Base-by-base conservation (phyloP, 768 basidiomycete genomes). In the Crassisporium funariophilum region DNA sequence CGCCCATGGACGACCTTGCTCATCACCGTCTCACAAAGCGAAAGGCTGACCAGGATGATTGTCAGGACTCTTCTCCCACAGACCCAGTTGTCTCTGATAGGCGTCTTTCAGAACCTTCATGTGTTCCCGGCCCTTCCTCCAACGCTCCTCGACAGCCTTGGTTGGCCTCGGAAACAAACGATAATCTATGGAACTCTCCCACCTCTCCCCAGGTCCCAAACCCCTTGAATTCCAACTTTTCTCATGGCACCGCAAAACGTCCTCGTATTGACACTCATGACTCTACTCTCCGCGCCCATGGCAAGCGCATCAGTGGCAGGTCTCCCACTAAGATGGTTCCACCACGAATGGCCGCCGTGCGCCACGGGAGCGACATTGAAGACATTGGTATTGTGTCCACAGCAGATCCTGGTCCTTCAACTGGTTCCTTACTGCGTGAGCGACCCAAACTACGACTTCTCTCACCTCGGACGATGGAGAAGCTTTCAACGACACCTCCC, bases 21-120 rank as follows among this genome's bases (percentile, higher is more conserved):
- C 78, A 82, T 52, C 70, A 75, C 45, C 65, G 69, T 54, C 75
- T 76, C 49, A 76, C 82, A 61, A 88, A 88, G 67, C 82, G 86
- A 55, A 88, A 89, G 68, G 77, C 82, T 0, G 78, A 78, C 62
- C 44, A 61, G 21, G 82, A 86, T 58, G 76, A 78, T 59, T 44
- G 41, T 22, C 63, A 63, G 22, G 67, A 74, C 35, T 24, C 59
- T 12, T 27, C 55, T 11, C 20, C 61, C 4, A 13, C 57, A 6
- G 60, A 66, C 38, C 62, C 73, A 49, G 62, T 63, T 53, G 59
- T 68, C 53, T 57, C 68, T 25, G 67, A 70, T 58, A 55, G 61
- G 35, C 54, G 66, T 47, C 60, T 34, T 21, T 29, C 53, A 56
- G 29, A 43, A 36, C 55, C 64, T 38, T 12, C 49, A 17, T 35